Evolutionary conservation across 2,329 filamentous ascomycete species (phyloP).

Genomic region (Fusarium secorum): DNA sequence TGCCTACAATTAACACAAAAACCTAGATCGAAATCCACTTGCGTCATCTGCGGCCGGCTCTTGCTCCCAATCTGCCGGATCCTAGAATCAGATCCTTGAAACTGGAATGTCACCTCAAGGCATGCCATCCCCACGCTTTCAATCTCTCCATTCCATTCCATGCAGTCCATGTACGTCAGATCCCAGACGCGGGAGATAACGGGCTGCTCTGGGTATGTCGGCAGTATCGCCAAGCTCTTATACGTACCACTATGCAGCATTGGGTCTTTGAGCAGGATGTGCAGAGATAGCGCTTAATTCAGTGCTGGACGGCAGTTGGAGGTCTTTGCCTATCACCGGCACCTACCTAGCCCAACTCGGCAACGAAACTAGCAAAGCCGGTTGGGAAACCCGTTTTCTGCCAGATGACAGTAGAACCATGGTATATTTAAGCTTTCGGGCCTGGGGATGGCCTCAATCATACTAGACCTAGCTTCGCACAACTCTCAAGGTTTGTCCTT

Average conservation of each 20-base stretch:
- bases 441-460: slow-evolving; percentile 18
- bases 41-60: slow-evolving; percentile 6
- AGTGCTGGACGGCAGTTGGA: neutral
- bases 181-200: slow-evolving; percentile 12
- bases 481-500: neutral
- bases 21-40: neutral
- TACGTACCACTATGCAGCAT: neutral
- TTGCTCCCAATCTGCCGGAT: slow-evolving; percentile 1
- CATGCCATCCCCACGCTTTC: slow-evolving; percentile 24
- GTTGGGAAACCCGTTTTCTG: neutral
- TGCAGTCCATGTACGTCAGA: neutral
- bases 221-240: slow-evolving; percentile 3
- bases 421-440: slow-evolving; percentile 13
- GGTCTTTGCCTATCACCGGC: neutral
- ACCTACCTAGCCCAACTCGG: neutral
- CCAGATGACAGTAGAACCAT: neutral
- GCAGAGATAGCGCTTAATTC: neutral
- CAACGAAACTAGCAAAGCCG: neutral
- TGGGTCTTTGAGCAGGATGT: neutral
- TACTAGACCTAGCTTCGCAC: neutral
- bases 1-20: neutral
- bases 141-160: neutral
- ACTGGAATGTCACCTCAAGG: slow-evolving; percentile 12
- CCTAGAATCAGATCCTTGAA: slow-evolving; percentile 11
- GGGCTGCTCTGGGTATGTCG: slow-evolving; percentile 7